A percentile compares a stretch with the other conserved stretches of the same genome.
These are phyloP conservation scores for Fistulina hepatica DNA, from an alignment of 1,284 basidiomycete genomes.

Conservation along the genomic window DNA sequence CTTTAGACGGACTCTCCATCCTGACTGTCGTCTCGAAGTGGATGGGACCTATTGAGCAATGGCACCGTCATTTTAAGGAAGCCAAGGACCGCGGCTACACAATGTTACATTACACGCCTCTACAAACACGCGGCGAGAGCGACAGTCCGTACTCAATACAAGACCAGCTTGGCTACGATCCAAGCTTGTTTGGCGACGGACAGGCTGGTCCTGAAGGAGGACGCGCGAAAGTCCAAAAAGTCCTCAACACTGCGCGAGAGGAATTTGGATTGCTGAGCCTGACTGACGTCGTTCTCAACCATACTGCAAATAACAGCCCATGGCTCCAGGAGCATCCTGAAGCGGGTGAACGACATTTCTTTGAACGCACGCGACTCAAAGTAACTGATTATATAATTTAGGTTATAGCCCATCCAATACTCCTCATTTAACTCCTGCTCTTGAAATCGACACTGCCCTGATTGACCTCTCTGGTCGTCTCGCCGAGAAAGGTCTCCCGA, in stretches of 20 bases:
- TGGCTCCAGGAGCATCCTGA: slow-evolving; percentile 93
- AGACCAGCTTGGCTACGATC: slow-evolving; percentile 77
- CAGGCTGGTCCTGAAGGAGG: slow-evolving; percentile 40
- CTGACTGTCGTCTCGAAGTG: slow-evolving; percentile 90
- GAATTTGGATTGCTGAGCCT: slow-evolving; percentile 81
- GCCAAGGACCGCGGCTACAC: slow-evolving; percentile 86
- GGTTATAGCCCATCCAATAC: slow-evolving; percentile 84
- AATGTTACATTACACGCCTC: slow-evolving; percentile 90
- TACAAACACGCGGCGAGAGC: slow-evolving; percentile 82
- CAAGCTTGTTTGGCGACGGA: slow-evolving; percentile 47
- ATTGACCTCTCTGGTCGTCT: slow-evolving; percentile 69
- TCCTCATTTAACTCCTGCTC: slow-evolving; percentile 79
- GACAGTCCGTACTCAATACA: slow-evolving; percentile 87
- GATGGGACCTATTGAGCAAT: slow-evolving; percentile 79
- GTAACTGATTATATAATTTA: slow-evolving; percentile 23
- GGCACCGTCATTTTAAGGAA: slow-evolving; percentile 73
- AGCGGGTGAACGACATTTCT: slow-evolving; percentile 48
- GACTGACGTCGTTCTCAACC: slow-evolving; percentile 92
- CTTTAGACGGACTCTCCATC: slow-evolving; percentile 78
- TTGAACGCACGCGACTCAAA: not conserved
- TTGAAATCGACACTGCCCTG: slow-evolving; percentile 81
- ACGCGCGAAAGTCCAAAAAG: slow-evolving; percentile 44
- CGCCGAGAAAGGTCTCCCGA: slow-evolving; percentile 59
- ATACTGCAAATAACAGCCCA: slow-evolving; percentile 84
- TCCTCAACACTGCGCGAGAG: slow-evolving; percentile 59